phyloP scores from a whole-genome alignment of 2,329 filamentous ascomycete species.

The Cytospora mali region DNA sequence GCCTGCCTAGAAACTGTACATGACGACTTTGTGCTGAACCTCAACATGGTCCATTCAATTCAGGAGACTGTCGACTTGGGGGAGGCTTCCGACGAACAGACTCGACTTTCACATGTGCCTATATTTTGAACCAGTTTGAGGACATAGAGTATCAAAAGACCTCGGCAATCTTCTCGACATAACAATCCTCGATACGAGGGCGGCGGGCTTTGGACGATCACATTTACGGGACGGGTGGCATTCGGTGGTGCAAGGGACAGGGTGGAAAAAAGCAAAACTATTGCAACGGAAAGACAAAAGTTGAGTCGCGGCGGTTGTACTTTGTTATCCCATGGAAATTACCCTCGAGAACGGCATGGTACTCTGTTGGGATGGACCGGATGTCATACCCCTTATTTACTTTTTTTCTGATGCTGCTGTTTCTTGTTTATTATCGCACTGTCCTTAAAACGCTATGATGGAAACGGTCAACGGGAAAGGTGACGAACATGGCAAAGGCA shows the following conservation, averaged over 20 bases:
- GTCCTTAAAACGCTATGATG: constrained; percentile 18
- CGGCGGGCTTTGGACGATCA: constrained; percentile 27
- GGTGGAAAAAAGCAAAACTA: constrained; percentile 25
- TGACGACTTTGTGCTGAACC: constrained; percentile 13
- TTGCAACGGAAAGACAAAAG: constrained; percentile 28
- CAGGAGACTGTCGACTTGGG: constrained; percentile 15
- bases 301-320: constrained; percentile 23
- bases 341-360: constrained; percentile 18
- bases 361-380: constrained; percentile 15
- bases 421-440: constrained; percentile 23
- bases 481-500: constrained; percentile 18
- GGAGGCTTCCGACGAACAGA: not conserved
- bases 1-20: constrained; percentile 50
- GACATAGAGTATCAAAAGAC: constrained; percentile 24
- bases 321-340: constrained; percentile 20
- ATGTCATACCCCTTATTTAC: constrained; percentile 26
- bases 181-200: constrained; percentile 20
- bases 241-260: constrained; percentile 24
- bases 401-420: constrained; percentile 20
- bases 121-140: constrained; percentile 27
- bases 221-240: constrained; percentile 25
- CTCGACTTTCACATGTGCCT: constrained; percentile 25
- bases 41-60: constrained; percentile 22
- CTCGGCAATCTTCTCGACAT: constrained; percentile 25
- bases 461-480: constrained; percentile 14